A percentile compares a stretch with the other conserved stretches of the same genome.
Evolutionary conservation across 2,329 filamentous ascomycete species (phyloP).

Genomic region (Colletotrichum chrysophilum): DNA sequence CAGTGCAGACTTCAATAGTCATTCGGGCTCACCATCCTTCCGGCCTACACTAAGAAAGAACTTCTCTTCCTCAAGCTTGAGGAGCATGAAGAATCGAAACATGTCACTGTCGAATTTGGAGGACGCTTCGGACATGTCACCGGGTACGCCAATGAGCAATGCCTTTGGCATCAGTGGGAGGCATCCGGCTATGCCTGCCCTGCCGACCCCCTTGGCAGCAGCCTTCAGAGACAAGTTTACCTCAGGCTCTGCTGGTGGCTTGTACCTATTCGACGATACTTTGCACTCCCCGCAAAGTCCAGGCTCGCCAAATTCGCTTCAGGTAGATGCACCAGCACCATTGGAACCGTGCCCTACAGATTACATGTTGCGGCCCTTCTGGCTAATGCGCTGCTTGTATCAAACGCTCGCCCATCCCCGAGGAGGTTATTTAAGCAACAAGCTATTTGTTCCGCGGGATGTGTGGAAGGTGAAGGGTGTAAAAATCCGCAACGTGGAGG

Average conservation of each 20-base stretch:
- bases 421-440: conserved; percentile 89
- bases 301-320: conserved; percentile 68
- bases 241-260: conserved; percentile 66
- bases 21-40: conserved; percentile 59
- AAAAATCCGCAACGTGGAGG: conserved; percentile 88
- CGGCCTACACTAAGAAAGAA: conserved; percentile 66
- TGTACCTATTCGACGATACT: conserved; percentile 84
- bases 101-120: conserved; percentile 69
- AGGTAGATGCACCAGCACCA: conserved; percentile 71
- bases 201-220: conserved; percentile 71
- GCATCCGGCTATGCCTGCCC: conserved; percentile 61
- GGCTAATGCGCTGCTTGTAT: conserved; percentile 94
- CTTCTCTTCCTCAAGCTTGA: conserved; percentile 72
- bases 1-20: conserved; percentile 41
- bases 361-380: conserved; percentile 90
- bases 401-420: conserved; percentile 91
- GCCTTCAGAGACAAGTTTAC: conserved; percentile 65
- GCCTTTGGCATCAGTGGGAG: conserved; percentile 60
- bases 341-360: conserved; percentile 93
- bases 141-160: conserved; percentile 75
- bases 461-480: conserved; percentile 95
- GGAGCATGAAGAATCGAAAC: conserved; percentile 76
- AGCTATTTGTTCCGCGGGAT: conserved; percentile 89
- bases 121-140: conserved; percentile 70
- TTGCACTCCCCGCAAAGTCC: conserved; percentile 73